phyloP scores from a whole-genome alignment of 2,329 filamentous ascomycete genomes.

The Verticillium albo-atrum region DNA sequence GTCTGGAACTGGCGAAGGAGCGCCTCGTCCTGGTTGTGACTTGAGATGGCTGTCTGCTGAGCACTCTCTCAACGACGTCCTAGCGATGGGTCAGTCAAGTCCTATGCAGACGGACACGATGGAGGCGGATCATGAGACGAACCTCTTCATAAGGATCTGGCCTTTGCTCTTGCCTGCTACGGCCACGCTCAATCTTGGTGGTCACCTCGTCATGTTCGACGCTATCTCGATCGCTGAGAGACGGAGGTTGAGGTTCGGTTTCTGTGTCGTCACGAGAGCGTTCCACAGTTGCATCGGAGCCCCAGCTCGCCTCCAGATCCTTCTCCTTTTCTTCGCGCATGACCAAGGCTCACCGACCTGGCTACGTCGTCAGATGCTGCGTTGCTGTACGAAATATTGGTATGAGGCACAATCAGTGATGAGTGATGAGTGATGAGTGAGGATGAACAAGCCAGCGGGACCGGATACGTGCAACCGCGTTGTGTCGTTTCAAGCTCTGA shows the following conservation, averaged over 20 bases:
- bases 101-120: not conserved
- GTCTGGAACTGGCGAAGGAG: slow-evolving; percentile 16
- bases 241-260: slow-evolving; percentile 15
- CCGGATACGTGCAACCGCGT: no score
- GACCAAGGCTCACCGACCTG: not conserved
- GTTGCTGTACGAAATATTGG: no score
- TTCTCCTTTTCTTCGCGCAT: not conserved
- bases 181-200: not conserved
- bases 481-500: no score
- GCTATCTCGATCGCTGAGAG: slow-evolving; percentile 16
- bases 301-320: not conserved
- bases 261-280: not conserved
- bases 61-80: slow-evolving; percentile 7
- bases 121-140: not conserved
- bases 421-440: no score
- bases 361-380: no score
- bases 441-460: no score
- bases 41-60: slow-evolving; percentile 18
- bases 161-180: not conserved
- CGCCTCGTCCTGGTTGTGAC: not conserved
- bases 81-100: not conserved
- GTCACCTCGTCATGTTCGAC: not conserved
- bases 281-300: not conserved
- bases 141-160: slow-evolving; percentile 1
- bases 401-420: no score